These are phyloP conservation scores for Tetrahymena thermophila DNA, from an alignment of 73 alveolate genomes.

Conservation along the genomic window DNA sequence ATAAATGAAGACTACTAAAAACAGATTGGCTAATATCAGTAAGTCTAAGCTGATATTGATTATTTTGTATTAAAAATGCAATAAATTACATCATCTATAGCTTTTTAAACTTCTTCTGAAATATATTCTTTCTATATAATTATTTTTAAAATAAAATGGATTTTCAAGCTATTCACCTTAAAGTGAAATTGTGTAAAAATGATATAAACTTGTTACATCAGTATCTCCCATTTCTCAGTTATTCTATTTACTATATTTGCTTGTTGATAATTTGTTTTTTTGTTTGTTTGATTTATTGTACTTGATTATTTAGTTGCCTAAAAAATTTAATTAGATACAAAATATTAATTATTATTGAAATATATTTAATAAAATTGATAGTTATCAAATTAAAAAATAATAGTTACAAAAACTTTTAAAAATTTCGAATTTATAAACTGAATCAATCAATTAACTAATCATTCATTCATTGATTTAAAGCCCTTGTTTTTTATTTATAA, in stretches of 20 bases:
- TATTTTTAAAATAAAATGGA: too few relatives aligned
- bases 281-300: background rate
- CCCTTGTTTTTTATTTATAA: background rate
- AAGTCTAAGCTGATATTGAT: background rate
- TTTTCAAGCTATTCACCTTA: background rate
- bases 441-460: too few relatives aligned
- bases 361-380: background rate
- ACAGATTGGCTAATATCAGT: background rate
- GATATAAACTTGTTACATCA: background rate
- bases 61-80: background rate
- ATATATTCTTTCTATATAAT: constrained; percentile 30
- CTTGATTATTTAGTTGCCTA: background rate
- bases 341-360: background rate
- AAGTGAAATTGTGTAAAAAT: background rate
- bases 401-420: background rate
- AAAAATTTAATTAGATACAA: background rate
- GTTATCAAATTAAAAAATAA: background rate
- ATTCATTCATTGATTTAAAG: background rate
- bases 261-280: background rate
- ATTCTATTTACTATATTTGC: background rate
- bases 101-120: constrained; percentile 37
- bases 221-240: background rate
- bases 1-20: background rate
- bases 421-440: background rate
- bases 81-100: constrained; percentile 21